Conservation (phyloP, 306 rosid species). For the Begonia fuchsioides region DNA sequence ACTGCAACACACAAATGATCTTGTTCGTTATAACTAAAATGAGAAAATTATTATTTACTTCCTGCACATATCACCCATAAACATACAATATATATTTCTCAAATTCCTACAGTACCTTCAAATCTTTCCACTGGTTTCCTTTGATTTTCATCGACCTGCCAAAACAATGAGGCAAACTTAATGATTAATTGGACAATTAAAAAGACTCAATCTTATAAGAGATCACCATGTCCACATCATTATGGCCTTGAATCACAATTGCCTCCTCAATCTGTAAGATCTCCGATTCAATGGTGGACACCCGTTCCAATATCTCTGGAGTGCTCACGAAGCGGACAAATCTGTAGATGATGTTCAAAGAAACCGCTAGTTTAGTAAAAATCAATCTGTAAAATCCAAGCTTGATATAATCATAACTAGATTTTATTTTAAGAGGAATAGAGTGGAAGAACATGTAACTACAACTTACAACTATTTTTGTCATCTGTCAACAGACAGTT, state of each 20-base stretch:
- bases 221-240: conserved; percentile 23
- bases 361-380: too few relatives aligned
- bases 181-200: not conserved
- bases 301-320: conserved; percentile 92
- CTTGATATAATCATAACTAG: too few relatives aligned
- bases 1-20: too few relatives aligned
- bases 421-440: too few relatives aligned
- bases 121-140: conserved; percentile 40
- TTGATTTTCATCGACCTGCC: conserved; percentile 62
- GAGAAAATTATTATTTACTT: not conserved
- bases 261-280: conserved; percentile 93
- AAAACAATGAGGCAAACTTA: conserved; percentile 11
- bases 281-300: conserved; percentile 72
- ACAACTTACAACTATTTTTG: too few relatives aligned
- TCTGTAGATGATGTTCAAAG: conserved; percentile 20
- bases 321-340: conserved; percentile 96
- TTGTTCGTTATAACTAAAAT: too few relatives aligned
- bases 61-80: too few relatives aligned
- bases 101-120: conserved; percentile 38
- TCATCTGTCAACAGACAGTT: too few relatives aligned
- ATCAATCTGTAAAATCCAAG: too few relatives aligned
- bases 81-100: not conserved
- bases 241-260: conserved; percentile 75
- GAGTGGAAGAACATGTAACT: too few relatives aligned
- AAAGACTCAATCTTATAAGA: not conserved